Evolutionary conservation across 371 early-diverging fungal genomes (phyloP), one percentile per base, ranked within the genome.

Genomic region (Mucor irregularis): DNA sequence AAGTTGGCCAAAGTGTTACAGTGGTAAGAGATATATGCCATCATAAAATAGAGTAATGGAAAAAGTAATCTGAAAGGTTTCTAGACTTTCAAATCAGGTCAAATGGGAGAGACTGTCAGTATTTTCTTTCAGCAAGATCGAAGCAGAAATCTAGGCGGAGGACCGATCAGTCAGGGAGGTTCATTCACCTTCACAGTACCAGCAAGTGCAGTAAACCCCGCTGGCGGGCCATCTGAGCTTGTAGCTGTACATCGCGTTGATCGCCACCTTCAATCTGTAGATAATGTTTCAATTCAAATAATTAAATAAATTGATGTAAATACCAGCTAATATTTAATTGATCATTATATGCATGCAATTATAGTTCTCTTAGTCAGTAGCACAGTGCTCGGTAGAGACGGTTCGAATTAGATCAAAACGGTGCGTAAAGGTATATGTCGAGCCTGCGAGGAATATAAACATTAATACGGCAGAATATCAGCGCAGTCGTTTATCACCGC

Each of bases 91-190:
- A 19, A 0, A 9, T 19, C 50, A 37, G 38, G 51, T 6, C 33
- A 38, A 24, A 19, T 21, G 4, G 45, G 30, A 16, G 56, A 61
- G 26, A 61, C 55, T 1, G 50, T 55, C 7, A 45, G 16, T 22
- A 8, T 55, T 0, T 61, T 48, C 38, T 50, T 61, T 34, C 34
- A 55, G 17, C 49, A 50, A n/a, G 45, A 61, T 44, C 29, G 56
- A 55, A 44, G 25, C 8, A 30, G 11, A 0, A 13, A 31, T 5
- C 31, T 61, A 39, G 61, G 48, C 0, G 55, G 50, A 33, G 51
- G 51, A 26, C 5, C 45, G 13, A 44, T 61, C 37, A 14, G 14
- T 13, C 49, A 50, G 13, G 51, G 43, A 7, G 38, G 17, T 7
- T 21, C 48, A 2, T 54, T 55, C 39, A 24, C 35, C 4, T 55